Base-by-base conservation (phyloP, 1,284 basidiomycete species). In the Leccinum griseonigrum region DNA sequence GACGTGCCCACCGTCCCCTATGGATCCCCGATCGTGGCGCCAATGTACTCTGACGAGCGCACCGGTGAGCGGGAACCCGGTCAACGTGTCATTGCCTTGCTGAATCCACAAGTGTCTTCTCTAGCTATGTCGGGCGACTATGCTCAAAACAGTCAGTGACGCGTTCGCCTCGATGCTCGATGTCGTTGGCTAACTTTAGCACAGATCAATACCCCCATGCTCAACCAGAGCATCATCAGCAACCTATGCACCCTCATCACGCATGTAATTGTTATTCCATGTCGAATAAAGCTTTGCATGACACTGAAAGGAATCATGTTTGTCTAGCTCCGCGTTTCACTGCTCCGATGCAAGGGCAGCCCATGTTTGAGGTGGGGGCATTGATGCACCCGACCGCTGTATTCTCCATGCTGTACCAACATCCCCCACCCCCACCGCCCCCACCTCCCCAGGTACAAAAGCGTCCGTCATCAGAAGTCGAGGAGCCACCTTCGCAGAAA, bases 251-350 rank as follows among this genome's bases (percentile, higher is more conserved):
- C n/a, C 65, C 64, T 14, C 74, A 74, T 52, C 68, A 73, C 28
- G 61, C 75, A 62, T 75, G 72, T 74, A 76, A 76, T 66, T 75
- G 61, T 69, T 57, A 26, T 26, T 26, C 22, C 22, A 26, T 26
- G 22, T 64, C 53, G 53, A 58, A 60, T 43, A 9, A 76, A 82
- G 80, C 73, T 65, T 84, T 78, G 74, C 84, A 85, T 76, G 63
- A 67, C 57, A 67, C 77, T 70, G 81, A 87, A 70, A 76, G 84
- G 63, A 81, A 78, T 63, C 85, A 84, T 69, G 69, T 85, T 73
- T 84, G 84, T 68, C 67, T 87, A 67, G 80, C 79, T 58, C 83
- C 83, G 31, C 84, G 85, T 56, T 81, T 75, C 48, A 72, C 77
- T 18, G 69, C 72, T 29, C 70, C 75, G 18, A 71, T 72, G n/a